Conservation (phyloP, 2,329 filamentous ascomycete genomes). For the Clarireedia monteithiana region DNA sequence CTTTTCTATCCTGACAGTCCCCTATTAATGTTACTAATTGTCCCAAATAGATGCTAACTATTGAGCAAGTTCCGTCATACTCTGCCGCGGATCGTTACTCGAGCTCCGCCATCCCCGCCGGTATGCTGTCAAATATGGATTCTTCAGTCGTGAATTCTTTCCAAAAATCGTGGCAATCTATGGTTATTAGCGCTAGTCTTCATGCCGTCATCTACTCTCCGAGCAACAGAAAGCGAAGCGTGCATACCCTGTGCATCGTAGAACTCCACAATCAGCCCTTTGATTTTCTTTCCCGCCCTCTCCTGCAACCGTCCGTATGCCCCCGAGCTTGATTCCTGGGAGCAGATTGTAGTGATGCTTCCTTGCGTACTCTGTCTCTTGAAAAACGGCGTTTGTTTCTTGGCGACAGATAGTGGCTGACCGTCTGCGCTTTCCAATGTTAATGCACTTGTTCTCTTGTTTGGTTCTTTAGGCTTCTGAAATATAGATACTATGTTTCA, state of each 20-base stretch:
- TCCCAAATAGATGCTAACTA: background rate
- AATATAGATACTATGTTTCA: constrained; percentile 10
- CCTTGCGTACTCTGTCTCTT: constrained; percentile 12
- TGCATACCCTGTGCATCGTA: constrained; percentile 8
- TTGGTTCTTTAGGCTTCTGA: constrained; percentile 13
- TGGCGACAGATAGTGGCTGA: constrained; percentile 8
- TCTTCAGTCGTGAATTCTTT: constrained; percentile 9
- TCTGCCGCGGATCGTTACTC: background rate
- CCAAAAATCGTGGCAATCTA: constrained; percentile 16
- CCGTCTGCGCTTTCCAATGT: constrained; percentile 10
- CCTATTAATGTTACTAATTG: background rate
- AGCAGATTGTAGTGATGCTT: constrained; percentile 15
- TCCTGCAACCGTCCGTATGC: constrained; percentile 8
- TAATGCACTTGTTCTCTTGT: constrained; percentile 10
- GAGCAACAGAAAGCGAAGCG: too few relatives aligned
- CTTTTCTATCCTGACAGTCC: background rate
- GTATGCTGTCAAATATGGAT: background rate
- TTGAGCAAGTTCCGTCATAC: background rate
- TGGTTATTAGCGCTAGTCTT: background rate
- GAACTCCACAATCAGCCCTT: constrained; percentile 16
- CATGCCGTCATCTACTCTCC: too few relatives aligned
- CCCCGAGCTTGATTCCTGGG: constrained; percentile 10
- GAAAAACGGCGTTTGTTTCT: background rate
- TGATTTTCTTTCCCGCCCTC: constrained; percentile 3
- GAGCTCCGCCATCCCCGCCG: background rate